These are phyloP conservation scores for Trametes elegans DNA, from an alignment of 768 basidiomycete genomes.

Conservation along the genomic window DNA sequence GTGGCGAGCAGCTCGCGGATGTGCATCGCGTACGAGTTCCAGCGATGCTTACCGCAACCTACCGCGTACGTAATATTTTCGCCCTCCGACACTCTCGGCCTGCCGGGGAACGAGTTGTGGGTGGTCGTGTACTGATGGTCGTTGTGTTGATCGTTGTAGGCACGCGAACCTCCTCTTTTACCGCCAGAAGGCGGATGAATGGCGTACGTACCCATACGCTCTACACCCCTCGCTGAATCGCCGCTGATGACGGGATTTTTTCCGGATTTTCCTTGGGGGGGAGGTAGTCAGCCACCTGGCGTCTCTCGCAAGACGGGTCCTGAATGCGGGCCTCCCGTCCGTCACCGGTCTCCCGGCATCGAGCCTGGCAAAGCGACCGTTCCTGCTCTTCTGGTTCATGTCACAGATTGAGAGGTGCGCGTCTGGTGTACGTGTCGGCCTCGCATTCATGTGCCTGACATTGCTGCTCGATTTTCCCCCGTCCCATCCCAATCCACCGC, in stretches of 20 bases:
- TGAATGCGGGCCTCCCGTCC: slow-evolving; percentile 50
- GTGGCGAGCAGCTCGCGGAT: slow-evolving; percentile 54
- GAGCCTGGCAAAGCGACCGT: slow-evolving; percentile 55
- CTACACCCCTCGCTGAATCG: background rate
- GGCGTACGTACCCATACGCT: slow-evolving; percentile 24
- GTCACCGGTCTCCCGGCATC: slow-evolving; percentile 53
- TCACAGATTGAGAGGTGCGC: slow-evolving; percentile 58
- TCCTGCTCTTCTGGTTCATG: slow-evolving; percentile 77
- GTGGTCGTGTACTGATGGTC: slow-evolving; percentile 46
- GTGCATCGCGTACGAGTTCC: slow-evolving; percentile 70
- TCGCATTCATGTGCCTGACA: slow-evolving; percentile 10
- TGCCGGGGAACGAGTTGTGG: background rate
- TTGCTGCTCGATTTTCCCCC: background rate
- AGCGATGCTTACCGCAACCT: slow-evolving; percentile 58
- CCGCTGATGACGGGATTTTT: background rate
- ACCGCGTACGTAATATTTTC: slow-evolving; percentile 47
- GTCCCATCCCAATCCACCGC: slow-evolving; percentile 5
- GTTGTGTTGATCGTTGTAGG: slow-evolving; percentile 49
- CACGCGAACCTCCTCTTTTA: slow-evolving; percentile 26
- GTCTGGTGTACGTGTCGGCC: background rate
- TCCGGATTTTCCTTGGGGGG: background rate
- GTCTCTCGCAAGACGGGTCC: slow-evolving; percentile 55
- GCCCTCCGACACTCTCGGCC: background rate
- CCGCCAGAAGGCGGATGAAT: slow-evolving; percentile 31
- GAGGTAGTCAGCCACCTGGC: slow-evolving; percentile 58